Evolutionary conservation across 306 rosid genomes (phyloP).

Genomic region (Ammopiptanthus mongolicus): DNA sequence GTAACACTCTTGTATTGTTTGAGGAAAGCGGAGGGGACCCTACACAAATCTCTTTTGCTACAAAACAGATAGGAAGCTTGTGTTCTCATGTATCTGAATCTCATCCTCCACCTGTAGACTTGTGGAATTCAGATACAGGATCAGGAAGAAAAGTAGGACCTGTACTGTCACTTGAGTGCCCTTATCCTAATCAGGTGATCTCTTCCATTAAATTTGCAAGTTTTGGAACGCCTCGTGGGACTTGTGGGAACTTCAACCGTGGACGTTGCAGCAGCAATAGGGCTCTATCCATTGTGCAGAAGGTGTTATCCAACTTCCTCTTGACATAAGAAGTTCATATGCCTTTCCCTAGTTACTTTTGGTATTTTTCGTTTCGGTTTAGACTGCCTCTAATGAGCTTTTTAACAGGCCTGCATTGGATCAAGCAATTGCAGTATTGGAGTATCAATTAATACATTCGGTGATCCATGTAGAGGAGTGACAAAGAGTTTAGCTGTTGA

Average conservation of each 20-base stretch:
- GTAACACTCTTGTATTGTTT: slow-evolving; percentile 68
- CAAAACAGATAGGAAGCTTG: slow-evolving; percentile 54
- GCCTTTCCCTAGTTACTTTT: neutral
- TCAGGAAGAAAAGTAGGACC: slow-evolving; percentile 40
- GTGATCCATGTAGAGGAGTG: slow-evolving; percentile 71
- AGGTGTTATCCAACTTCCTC: slow-evolving; percentile 38
- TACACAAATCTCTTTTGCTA: slow-evolving; percentile 51
- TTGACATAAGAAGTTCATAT: neutral
- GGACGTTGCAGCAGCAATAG: slow-evolving; percentile 65
- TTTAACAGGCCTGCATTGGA: slow-evolving; percentile 78
- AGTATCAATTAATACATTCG: slow-evolving; percentile 52
- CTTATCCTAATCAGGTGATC: slow-evolving; percentile 63
- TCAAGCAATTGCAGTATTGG: slow-evolving; percentile 61
- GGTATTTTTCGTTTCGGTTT: neutral
- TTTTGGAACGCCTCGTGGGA: slow-evolving; percentile 73
- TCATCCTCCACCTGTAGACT: slow-evolving; percentile 70
- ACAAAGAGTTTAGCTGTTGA: slow-evolving; percentile 86
- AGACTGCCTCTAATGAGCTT: slow-evolving; percentile 6
- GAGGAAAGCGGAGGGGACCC: slow-evolving; percentile 92
- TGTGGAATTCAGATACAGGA: slow-evolving; percentile 53
- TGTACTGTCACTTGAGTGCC: slow-evolving; percentile 62
- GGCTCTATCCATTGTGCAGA: slow-evolving; percentile 59
- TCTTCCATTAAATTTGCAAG: slow-evolving; percentile 87
- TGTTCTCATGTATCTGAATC: slow-evolving; percentile 78
- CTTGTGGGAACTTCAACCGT: slow-evolving; percentile 69